Base-by-base conservation (phyloP, 192 early-diverging fungal species). In the Spizellomyces sp. region DNA sequence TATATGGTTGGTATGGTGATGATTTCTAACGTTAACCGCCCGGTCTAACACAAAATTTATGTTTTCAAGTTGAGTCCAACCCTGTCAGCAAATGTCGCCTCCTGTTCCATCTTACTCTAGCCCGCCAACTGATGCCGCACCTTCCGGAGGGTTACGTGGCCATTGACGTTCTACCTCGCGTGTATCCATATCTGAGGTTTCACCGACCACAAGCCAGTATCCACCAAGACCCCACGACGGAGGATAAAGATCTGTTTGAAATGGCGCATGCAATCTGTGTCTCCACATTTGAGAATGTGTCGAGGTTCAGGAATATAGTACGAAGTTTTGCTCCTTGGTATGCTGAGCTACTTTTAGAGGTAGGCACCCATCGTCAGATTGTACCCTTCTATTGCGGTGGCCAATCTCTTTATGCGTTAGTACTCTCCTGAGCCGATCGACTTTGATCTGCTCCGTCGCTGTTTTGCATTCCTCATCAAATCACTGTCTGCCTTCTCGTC, bases 181-280 rank as follows among this genome's bases (percentile, higher is more conserved):
- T 54, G 55, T 67, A 66, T 6, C 72, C 72, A 17, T 74, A 74
- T 17, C 41, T 74, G 64, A 50, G 57, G 0, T 67, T 43, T 45
- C 21, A 15, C 17, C 21, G 45, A n/a, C 17, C 15, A n/a, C 17
- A 17, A 15, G 19, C 21, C 17, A 65, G 55, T 45, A 44, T 14
- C 2, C 10, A 48, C 12, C 41, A 52, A 36, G 7, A 21, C 5
- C 70, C 55, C 12, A 72, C 61, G 10, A 36, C 47, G 17, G 72
- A 74, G 10, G 72, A 74, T 42, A 66, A 74, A 21, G 72, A 74
- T 41, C 45, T 74, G 54, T 74, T 74, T 60, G 72, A 74, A 41
- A 21, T 67, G 8, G 42, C 72, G n/a, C 72, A 74, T 60, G 64
- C 64, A 15, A 7, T 60, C 10, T 58, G 14, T 48, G 57, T 67